Base-by-base conservation (phyloP, 306 rosid genomes). In the Astragalus glycyphyllos region DNA sequence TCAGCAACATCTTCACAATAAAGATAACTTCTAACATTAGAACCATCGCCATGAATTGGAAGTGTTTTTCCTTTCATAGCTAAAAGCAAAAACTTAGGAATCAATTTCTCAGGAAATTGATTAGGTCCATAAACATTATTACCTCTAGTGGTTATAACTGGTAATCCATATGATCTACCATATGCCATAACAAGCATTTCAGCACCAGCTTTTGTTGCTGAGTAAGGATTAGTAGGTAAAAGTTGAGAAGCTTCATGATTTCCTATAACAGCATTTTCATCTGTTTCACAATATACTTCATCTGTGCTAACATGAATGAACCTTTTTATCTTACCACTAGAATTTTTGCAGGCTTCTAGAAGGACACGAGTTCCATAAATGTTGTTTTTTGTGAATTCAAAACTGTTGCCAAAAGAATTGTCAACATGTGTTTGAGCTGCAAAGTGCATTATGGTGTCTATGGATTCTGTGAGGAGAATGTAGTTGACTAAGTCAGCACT, bases 121-220 rank as follows among this genome's bases (percentile, higher is more conserved):
- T 79, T 79, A 5, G 83, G 83, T 29, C 83, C 83, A 61, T 79
- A 79, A 61, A 80, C 80, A 60, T 69, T 74, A 61, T 80, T 74
- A 8, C 79, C 76, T 37, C 83, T 58, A 0, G 83, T 79, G 26
- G 83, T 73, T 53, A 79, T 79, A 34, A 79, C 79, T 0, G 83
- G 83, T 32, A 79, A 65, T 0, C 79, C 79, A 59, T 79, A 79
- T 2, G 83, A 79, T 11, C 83, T 73, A 5, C 83, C 83, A 65
- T 79, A 79, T 1, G 83, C 79, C 83, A 79, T 79, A 1, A 79
- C 83, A 73, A 79, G 83, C 83, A 79, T 79, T 60, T 79, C 83
- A 7, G 79, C 79, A 17, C 79, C 83, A 35, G 76, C 72, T 62
- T 77, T 77, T n/a, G 76, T 77, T 0, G 81, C 76, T 11, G 81